Conservation (phyloP, 2,329 filamentous ascomycete species). For the Botrytis tulipae region DNA sequence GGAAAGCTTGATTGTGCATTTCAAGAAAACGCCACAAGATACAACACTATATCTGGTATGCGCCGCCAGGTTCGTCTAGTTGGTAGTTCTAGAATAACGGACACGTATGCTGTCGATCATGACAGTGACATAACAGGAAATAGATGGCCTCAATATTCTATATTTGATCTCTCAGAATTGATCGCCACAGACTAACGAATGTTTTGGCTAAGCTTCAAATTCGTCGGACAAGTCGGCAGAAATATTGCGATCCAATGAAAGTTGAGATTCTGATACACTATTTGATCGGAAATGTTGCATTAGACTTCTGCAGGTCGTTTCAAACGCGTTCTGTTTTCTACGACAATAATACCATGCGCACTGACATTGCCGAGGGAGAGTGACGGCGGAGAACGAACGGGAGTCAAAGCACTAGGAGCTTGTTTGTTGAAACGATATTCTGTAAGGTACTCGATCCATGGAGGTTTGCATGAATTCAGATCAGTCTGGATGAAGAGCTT, state of each 20-base stretch:
- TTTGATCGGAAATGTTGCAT: neutral
- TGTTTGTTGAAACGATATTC: slow-evolving; percentile 2
- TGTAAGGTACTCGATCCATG: neutral
- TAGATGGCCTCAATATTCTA: neutral
- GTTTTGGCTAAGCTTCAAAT: slow-evolving; percentile 6
- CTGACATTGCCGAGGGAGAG: neutral
- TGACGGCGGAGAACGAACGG: neutral
- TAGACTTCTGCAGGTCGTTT: neutral
- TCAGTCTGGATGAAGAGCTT: neutral
- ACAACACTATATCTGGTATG: neutral
- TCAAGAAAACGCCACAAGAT: neutral
- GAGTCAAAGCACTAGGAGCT: slow-evolving; percentile 3
- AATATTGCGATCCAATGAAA: neutral
- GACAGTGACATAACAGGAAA: neutral
- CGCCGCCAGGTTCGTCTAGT: neutral
- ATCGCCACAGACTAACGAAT: neutral
- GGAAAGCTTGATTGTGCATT: neutral
- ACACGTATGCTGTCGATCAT: neutral
- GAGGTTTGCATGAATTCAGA: slow-evolving; percentile 1
- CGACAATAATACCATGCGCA: neutral
- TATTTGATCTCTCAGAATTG: neutral
- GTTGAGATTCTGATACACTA: neutral
- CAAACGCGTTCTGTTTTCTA: neutral
- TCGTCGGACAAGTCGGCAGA: neutral
- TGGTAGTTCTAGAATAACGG: neutral